These are phyloP conservation scores for Pseudopediastrum boryanum DNA, from an alignment of 139 green algal species.

Conservation along the genomic window DNA sequence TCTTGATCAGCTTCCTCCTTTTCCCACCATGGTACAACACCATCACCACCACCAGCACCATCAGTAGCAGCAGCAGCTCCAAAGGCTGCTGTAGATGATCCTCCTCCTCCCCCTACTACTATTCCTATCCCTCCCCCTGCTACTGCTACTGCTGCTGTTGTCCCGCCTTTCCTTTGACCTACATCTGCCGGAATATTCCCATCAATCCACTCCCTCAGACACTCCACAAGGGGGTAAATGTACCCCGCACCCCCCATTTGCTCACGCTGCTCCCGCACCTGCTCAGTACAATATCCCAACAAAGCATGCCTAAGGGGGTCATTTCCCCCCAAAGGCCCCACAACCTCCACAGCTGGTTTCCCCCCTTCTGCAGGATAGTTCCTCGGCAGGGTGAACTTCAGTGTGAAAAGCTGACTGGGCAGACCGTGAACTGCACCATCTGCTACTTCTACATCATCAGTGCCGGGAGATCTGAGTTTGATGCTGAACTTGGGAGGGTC, in stretches of 20 bases:
- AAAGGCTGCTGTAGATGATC: too few relatives aligned
- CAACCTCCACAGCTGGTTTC: slow-evolving; percentile 17
- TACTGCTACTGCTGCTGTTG: too few relatives aligned
- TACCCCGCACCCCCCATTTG: slow-evolving; percentile 33
- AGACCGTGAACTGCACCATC: neutral
- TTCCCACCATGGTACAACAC: slow-evolving; percentile 34
- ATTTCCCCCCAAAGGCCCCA: too few relatives aligned
- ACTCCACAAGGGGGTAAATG: slow-evolving; percentile 48
- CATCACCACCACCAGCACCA: neutral
- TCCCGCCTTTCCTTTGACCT: neutral
- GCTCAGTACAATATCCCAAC: too few relatives aligned
- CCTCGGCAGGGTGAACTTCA: slow-evolving; percentile 40
- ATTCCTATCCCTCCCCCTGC: too few relatives aligned
- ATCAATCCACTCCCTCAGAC: slow-evolving; percentile 54
- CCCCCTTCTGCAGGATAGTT: slow-evolving; percentile 24
- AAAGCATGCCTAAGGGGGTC: too few relatives aligned
- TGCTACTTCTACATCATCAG: neutral
- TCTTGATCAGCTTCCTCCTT: slow-evolving; percentile 48
- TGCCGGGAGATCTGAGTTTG: slow-evolving; percentile 28
- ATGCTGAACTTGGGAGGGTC: slow-evolving; percentile 44
- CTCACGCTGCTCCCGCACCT: slow-evolving; percentile 28
- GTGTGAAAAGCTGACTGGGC: slow-evolving; percentile 41
- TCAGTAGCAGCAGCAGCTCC: neutral
- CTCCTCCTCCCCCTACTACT: too few relatives aligned
- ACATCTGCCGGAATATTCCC: slow-evolving; percentile 44